Percentiles rank a stretch among this genome's conserved stretches.
These are phyloP conservation scores for Cyberlindnera xishuangbannaensis DNA, from an alignment of 805 yeast genomes.

Conservation along the genomic window DNA sequence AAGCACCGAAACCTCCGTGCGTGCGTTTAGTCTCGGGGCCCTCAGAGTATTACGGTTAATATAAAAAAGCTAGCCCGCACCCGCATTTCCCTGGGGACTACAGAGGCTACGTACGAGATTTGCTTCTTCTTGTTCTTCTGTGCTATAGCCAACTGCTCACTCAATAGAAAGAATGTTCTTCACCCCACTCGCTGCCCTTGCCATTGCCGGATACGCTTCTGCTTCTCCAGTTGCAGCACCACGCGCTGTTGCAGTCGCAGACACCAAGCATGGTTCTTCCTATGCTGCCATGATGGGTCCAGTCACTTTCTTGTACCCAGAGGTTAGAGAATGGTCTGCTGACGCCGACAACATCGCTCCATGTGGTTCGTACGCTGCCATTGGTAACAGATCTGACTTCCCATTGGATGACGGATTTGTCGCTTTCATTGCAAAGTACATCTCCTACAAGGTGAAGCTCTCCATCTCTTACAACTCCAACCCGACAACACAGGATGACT, in stretches of 20 bases:
- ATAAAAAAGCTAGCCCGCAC: slow-evolving; percentile 1
- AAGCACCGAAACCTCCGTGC: slow-evolving; percentile 2
- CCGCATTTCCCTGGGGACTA: too few species aligned
- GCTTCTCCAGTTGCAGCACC: slow-evolving; percentile 22
- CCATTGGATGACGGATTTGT: slow-evolving; percentile 43
- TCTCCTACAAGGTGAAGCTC: slow-evolving; percentile 34
- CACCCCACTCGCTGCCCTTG: slow-evolving; percentile 11
- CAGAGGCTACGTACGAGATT: too few species aligned
- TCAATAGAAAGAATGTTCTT: slow-evolving; percentile 5
- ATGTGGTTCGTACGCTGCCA: slow-evolving; percentile 35
- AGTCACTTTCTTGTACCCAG: slow-evolving; percentile 33
- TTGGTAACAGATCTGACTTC: slow-evolving; percentile 36
- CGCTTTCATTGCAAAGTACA: slow-evolving; percentile 38
- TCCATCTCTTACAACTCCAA: slow-evolving; percentile 35
- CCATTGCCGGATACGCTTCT: slow-evolving; percentile 15
- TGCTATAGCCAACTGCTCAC: too few species aligned
- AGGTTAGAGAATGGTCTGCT: slow-evolving; percentile 40
- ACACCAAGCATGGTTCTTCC: slow-evolving; percentile 24
- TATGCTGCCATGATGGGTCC: slow-evolving; percentile 25
- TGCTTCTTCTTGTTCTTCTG: too few species aligned
- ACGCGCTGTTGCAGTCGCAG: slow-evolving; percentile 14
- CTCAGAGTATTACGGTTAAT: background rate
- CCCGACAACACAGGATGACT: slow-evolving; percentile 36
- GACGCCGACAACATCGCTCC: slow-evolving; percentile 41
- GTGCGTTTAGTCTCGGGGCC: too few species aligned